These are phyloP conservation scores for Phytophthora boehmeriae DNA, from an alignment of 352 stramenopile species.

Conservation along the genomic window DNA sequence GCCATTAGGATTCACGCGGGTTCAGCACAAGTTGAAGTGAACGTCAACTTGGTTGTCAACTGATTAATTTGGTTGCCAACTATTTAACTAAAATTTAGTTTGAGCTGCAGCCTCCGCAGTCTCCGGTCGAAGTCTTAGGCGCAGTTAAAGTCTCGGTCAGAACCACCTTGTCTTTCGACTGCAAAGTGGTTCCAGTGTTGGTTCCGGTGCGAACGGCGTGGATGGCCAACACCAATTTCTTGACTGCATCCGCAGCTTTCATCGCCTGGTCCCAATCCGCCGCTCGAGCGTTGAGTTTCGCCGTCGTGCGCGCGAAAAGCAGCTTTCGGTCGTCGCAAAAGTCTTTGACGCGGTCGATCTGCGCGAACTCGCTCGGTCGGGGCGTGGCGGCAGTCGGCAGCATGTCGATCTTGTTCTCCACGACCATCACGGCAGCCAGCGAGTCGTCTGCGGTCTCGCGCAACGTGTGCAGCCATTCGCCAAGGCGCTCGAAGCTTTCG, in stretches of 20 bases:
- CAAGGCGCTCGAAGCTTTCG: constrained; percentile 86
- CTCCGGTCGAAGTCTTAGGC: constrained; percentile 5
- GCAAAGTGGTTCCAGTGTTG: not conserved
- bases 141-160: constrained; percentile 9
- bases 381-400: constrained; percentile 25
- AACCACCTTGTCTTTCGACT: constrained; percentile 4
- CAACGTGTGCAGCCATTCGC: constrained; percentile 90
- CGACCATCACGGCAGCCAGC: constrained; percentile 85
- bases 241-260: constrained; percentile 56
- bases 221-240: constrained; percentile 63
- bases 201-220: constrained; percentile 36
- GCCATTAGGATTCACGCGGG: too few relatives aligned
- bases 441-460: constrained; percentile 85
- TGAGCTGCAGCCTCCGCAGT: constrained; percentile 26
- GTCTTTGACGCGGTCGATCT: constrained; percentile 41
- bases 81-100: too few relatives aligned
- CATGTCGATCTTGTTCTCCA: constrained; percentile 93
- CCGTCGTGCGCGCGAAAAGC: constrained; percentile 65
- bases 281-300: constrained; percentile 64
- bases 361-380: constrained; percentile 41
- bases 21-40: too few relatives aligned
- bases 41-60: too few relatives aligned
- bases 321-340: constrained; percentile 69
- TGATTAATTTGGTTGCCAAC: too few relatives aligned
- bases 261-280: constrained; percentile 63